A percentile compares a stretch with the other conserved stretches of the same genome.
These are phyloP conservation scores for Citrus sinensis DNA, from an alignment of 345 rosid genomes.

Conservation along the genomic window DVS_A1.0 CM039161.1:21535001-21535500, in stretches of 20 bases:
- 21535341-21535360: no score
- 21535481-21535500: not conserved
- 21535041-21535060: no score
- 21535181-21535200: not conserved
- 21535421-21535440: not conserved
- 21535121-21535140: not conserved
- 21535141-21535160: not conserved
- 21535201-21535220: no score
- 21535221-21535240: not conserved
- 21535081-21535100: no score
- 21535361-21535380: not conserved
- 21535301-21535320: not conserved
- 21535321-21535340: not conserved
- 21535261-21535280: not conserved
- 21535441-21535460: not conserved
- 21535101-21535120: not conserved
- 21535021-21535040: not conserved
- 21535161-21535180: not conserved
- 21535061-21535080: no score
- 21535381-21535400: not conserved
- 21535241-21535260: no score
- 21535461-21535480: not conserved
- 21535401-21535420: not conserved
- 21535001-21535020: not conserved
- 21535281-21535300: not conserved